These are phyloP conservation scores for Leccinum truebloodii DNA, from an alignment of 768 basidiomycete genomes.

Conservation along the genomic window DNA sequence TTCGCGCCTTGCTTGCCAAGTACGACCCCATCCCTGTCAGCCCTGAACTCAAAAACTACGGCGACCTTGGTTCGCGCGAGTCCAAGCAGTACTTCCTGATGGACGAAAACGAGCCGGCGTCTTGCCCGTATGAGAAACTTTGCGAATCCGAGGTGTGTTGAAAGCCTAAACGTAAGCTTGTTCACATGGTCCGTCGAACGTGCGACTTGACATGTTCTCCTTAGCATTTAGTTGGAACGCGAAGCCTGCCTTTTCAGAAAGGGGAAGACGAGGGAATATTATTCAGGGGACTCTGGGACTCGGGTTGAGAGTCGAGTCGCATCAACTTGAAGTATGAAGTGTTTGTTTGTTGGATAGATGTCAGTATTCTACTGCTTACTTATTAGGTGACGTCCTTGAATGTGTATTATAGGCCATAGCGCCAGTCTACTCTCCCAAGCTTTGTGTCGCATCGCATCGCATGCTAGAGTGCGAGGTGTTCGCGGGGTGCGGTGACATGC, in stretches of 20 bases:
- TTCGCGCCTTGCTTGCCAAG: no score
- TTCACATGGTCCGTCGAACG: not conserved
- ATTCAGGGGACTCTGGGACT: not conserved
- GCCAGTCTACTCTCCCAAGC: no score
- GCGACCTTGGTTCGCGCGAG: not conserved
- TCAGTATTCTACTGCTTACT: not conserved
- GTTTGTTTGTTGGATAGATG: not conserved
- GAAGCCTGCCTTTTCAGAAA: not conserved
- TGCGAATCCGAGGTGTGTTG: not conserved
- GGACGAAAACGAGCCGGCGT: slow-evolving; percentile 21
- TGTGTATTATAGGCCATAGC: no score
- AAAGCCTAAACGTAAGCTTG: slow-evolving; percentile 2
- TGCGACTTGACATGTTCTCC: not conserved
- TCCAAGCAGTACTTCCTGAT: slow-evolving; percentile 23
- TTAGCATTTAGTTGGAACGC: not conserved
- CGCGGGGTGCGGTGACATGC: no score
- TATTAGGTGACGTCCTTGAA: no score
- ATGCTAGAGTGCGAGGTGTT: no score
- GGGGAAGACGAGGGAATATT: not conserved
- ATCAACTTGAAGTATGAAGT: not conserved
- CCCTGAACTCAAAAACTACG: no score
- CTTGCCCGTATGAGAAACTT: slow-evolving; percentile 18
- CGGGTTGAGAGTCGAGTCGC: not conserved
- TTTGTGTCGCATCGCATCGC: no score
- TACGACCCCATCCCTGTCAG: no score